Percentiles rank a stretch among this genome's conserved stretches.
phyloP scores from a whole-genome alignment of 371 early-diverging fungal genomes.

The Phascolomyces articulosus region DNA sequence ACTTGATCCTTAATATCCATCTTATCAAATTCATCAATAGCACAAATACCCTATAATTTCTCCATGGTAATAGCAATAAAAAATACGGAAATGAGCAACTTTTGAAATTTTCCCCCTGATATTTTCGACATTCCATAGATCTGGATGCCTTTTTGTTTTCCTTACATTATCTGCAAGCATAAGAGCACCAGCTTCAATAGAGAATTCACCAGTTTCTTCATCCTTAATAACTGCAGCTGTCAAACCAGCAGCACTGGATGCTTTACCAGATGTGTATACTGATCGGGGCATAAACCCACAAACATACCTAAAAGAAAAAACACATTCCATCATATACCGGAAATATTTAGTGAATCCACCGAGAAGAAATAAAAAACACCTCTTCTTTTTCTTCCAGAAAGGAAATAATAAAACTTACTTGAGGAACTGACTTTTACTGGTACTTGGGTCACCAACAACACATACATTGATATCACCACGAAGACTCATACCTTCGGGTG shows the following conservation, averaged over 20 bases:
- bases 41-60: conserved; percentile 88
- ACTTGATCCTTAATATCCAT: conserved; percentile 99
- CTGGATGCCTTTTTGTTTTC: too few relatives aligned
- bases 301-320: conserved; percentile 64
- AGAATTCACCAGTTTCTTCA: conserved; percentile 99
- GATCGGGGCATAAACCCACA: conserved; percentile 89
- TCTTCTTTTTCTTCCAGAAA: too few relatives aligned
- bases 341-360: too few relatives aligned
- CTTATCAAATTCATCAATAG: conserved; percentile 99
- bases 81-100: background rate
- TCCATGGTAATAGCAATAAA: background rate
- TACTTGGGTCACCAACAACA: conserved; percentile 98
- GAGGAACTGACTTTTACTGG: conserved; percentile 98
- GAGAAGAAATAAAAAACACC: too few relatives aligned
- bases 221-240: conserved; percentile 99
- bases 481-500: conserved; percentile 92
- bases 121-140: too few relatives aligned
- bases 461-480: conserved; percentile 99
- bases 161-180: conserved; percentile 99
- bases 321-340: too few relatives aligned
- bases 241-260: conserved; percentile 98
- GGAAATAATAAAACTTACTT: too few relatives aligned
- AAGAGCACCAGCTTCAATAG: conserved; percentile 99
- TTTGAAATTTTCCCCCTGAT: too few relatives aligned
- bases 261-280: conserved; percentile 99